These are phyloP conservation scores for Orobanche coerulescens DNA, from an alignment of 257 asterid species.

Conservation along the genomic window DNA sequence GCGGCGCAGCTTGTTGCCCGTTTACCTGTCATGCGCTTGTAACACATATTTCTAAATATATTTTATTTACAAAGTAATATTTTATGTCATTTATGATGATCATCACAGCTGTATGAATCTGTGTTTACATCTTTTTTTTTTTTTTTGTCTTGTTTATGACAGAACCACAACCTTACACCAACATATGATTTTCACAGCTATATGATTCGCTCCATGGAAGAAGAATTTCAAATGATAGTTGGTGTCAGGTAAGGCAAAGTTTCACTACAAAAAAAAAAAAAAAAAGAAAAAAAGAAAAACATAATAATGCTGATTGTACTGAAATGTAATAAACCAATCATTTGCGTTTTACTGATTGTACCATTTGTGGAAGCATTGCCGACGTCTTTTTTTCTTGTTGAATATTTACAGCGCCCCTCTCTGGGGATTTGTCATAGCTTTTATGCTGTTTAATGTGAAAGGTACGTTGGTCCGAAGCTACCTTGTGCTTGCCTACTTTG, in stretches of 20 bases:
- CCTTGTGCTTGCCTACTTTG: background rate
- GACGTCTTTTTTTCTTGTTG: constrained; percentile 17
- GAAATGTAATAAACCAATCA: too few relatives aligned
- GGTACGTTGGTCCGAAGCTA: constrained; percentile 27
- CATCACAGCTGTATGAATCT: too few relatives aligned
- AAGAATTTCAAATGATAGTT: constrained; percentile 78
- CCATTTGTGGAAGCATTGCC: constrained; percentile 3
- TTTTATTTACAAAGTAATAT: too few relatives aligned
- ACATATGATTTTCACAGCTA: constrained; percentile 92
- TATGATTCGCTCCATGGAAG: constrained; percentile 92
- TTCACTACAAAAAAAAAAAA: background rate
- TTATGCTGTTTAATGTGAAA: constrained; percentile 69
- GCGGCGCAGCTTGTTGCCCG: too few relatives aligned
- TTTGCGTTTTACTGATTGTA: background rate
- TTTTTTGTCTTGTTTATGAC: constrained; percentile 49
- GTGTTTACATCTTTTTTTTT: constrained; percentile 25
- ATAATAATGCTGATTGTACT: background rate
- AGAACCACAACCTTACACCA: constrained; percentile 83
- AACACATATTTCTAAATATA: too few relatives aligned
- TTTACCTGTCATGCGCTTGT: too few relatives aligned
- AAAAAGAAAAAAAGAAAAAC: too few relatives aligned
- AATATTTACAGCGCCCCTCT: constrained; percentile 50
- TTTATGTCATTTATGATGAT: too few relatives aligned
- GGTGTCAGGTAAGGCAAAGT: constrained; percentile 61
- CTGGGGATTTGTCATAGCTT: constrained; percentile 81